Conservation (phyloP, 2,329 filamentous ascomycete species). For the Penicillium sp. region DNA sequence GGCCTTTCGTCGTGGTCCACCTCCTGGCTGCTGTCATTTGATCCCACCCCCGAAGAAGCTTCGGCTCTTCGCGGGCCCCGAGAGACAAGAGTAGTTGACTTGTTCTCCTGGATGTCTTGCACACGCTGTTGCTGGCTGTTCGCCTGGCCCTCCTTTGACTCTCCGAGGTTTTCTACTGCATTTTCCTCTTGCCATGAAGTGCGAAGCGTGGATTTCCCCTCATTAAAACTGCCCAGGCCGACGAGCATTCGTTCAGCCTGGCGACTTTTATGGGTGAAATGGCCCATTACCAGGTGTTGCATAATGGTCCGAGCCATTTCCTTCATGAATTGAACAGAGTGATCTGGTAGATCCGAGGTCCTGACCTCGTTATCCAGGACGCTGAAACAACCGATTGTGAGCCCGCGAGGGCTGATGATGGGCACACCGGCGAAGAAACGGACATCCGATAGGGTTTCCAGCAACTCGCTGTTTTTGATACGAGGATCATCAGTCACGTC, state of each 20-base stretch:
- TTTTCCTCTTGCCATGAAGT: conserved; percentile 22
- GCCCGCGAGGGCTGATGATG: conserved; percentile 54
- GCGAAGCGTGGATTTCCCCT: conserved; percentile 39
- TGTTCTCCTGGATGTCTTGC: conserved; percentile 3
- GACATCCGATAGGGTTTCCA: conserved; percentile 28
- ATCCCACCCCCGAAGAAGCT: neutral
- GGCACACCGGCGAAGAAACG: conserved; percentile 58
- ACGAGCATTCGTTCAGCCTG: conserved; percentile 58
- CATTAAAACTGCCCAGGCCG: conserved; percentile 53
- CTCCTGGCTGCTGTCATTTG: neutral
- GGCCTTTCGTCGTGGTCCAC: neutral
- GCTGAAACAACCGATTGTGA: conserved; percentile 58
- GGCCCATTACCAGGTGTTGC: conserved; percentile 56
- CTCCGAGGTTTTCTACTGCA: conserved; percentile 9
- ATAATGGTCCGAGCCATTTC: conserved; percentile 58
- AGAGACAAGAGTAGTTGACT: neutral
- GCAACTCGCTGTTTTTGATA: conserved; percentile 28
- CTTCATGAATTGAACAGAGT: conserved; percentile 55
- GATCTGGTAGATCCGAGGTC: conserved; percentile 5
- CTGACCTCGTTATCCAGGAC: conserved; percentile 56
- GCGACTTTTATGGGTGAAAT: conserved; percentile 51
- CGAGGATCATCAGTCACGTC: conserved; percentile 35
- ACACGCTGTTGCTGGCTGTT: conserved; percentile 22
- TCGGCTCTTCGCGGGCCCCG: neutral
- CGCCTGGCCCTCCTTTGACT: conserved; percentile 16